Evolutionary conservation across 2,329 filamentous ascomycete species (phyloP), one percentile per base, ranked within the genome.

Genomic region (Fonsecaea multimorphosa): DNA sequence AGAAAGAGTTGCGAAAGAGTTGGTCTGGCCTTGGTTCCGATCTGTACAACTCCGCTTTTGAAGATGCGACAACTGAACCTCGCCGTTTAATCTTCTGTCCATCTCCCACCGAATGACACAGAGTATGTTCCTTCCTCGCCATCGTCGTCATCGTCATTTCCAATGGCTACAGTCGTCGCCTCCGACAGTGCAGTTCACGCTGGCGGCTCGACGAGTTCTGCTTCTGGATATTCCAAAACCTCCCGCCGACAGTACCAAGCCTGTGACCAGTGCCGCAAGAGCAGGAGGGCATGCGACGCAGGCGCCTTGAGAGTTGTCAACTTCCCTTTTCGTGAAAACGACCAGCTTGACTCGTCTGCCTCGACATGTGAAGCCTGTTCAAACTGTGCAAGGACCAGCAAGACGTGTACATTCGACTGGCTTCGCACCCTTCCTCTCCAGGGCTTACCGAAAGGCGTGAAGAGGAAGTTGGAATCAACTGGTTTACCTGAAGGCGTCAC

Each of bases 321-420:
- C 40, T 67, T 67, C 36, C 67, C 64, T 16, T 59, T 66, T 29
- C 40, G 40, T 49, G 55, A 63, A 5, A 63, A 68, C 22, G 63
- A 64, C 7, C 19, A 29, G 27, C 70, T 75, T 12, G 36, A 54
- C 4, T n/a, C 49, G n/a, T n/a, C 60, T 2, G 27, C 27, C 11
- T 34, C 62, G 14, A 63, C 54, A 5, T 55, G 57, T 56, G 61
- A 64, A 34, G 64, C 67, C 12, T 82, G 80, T 59, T 76, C 77
- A 2, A 81, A 82, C 58, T 82, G 80, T 71, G 77, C 75, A 46
- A 78, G 78, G 72, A 81, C 78, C 51, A 79, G 78, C 52, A 81
- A 81, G 65, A 74, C 71, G 14, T 82, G 80, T 66, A 81, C 80
- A 0, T 80, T 81, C 64, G 77, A 81, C 58, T 82, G 79, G 78